These are phyloP conservation scores for Dillenia suffruticosa DNA, from an alignment of 164 flowering plant species.

Conservation along the genomic window DNA sequence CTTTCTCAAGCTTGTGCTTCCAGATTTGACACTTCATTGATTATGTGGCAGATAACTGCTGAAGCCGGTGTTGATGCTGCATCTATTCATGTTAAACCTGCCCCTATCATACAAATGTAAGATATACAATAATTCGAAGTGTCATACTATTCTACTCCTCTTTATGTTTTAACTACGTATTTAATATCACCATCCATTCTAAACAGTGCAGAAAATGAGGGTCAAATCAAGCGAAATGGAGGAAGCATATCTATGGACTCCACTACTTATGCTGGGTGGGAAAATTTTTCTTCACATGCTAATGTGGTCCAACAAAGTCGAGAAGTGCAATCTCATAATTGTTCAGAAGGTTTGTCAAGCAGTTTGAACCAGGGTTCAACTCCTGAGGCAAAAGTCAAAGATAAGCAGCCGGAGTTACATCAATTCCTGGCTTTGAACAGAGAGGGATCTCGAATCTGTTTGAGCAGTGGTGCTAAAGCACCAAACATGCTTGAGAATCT, in stretches of 20 bases:
- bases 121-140: neutral
- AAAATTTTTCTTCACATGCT: constrained; percentile 5
- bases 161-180: neutral
- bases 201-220: constrained; percentile 11
- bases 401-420: neutral
- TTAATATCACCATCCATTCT: constrained; percentile 5
- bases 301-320: neutral
- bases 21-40: too few species aligned
- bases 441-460: constrained; percentile 1
- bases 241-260: constrained; percentile 3
- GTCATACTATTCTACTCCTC: neutral
- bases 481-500: neutral
- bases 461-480: constrained; percentile 10
- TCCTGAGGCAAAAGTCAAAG: constrained; percentile 1
- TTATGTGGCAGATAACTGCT: too few species aligned
- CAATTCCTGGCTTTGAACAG: neutral
- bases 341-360: constrained; percentile 6
- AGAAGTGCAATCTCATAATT: constrained; percentile 3
- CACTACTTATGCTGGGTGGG: constrained; percentile 6
- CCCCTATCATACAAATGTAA: neutral
- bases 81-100: neutral
- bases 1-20: too few species aligned
- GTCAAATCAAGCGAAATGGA: constrained; percentile 1
- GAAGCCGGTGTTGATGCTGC: too few species aligned
- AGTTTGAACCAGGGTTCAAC: constrained; percentile 1